A percentile compares a stretch with the other conserved stretches of the same genome.
phyloP scores from a whole-genome alignment of 2,329 filamentous ascomycete genomes.

The Plenodomus biglobosus region DNA sequence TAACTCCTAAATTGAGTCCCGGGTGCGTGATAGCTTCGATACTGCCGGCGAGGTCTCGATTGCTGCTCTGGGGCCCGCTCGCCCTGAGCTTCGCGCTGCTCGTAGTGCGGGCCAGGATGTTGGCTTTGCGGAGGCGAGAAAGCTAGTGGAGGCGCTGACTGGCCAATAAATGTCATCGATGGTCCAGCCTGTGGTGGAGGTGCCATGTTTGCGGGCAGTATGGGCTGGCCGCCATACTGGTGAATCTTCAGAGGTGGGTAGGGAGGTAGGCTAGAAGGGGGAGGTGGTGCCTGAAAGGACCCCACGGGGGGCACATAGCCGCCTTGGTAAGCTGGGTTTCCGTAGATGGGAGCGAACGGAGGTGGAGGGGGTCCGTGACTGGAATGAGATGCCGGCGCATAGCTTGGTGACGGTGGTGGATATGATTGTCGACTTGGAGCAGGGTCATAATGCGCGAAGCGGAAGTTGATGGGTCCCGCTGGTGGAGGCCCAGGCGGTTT shows the following conservation, averaged over 20 bases:
- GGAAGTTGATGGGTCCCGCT: slow-evolving; percentile 32
- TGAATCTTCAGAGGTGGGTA: slow-evolving; percentile 42
- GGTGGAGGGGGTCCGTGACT: slow-evolving; percentile 20
- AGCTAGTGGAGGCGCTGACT: slow-evolving; percentile 5
- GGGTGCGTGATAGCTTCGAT: slow-evolving; percentile 37
- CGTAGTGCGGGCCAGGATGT: slow-evolving; percentile 20
- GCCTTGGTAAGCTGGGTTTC: slow-evolving; percentile 24
- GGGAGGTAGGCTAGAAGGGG: slow-evolving; percentile 19
- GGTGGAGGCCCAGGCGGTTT: slow-evolving; percentile 36
- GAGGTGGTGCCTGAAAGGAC: slow-evolving; percentile 39
- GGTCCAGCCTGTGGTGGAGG: slow-evolving; percentile 27
- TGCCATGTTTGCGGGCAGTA: slow-evolving; percentile 43
- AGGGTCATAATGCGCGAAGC: slow-evolving; percentile 43
- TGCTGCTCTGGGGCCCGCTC: slow-evolving; percentile 27
- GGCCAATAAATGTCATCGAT: slow-evolving; percentile 7
- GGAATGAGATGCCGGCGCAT: slow-evolving; percentile 22
- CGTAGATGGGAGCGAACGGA: slow-evolving; percentile 53
- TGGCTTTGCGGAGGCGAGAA: slow-evolving; percentile 28
- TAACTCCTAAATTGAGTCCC: slow-evolving; percentile 41
- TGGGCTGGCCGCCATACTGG: slow-evolving; percentile 46
- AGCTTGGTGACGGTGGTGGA: slow-evolving; percentile 26
- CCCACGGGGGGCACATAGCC: slow-evolving; percentile 39
- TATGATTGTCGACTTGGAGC: slow-evolving; percentile 26
- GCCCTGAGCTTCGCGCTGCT: slow-evolving; percentile 19
- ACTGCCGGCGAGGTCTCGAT: slow-evolving; percentile 30